Conservation (phyloP, 2,329 filamentous ascomycete species). For the Madurella mycetomatis region DNA sequence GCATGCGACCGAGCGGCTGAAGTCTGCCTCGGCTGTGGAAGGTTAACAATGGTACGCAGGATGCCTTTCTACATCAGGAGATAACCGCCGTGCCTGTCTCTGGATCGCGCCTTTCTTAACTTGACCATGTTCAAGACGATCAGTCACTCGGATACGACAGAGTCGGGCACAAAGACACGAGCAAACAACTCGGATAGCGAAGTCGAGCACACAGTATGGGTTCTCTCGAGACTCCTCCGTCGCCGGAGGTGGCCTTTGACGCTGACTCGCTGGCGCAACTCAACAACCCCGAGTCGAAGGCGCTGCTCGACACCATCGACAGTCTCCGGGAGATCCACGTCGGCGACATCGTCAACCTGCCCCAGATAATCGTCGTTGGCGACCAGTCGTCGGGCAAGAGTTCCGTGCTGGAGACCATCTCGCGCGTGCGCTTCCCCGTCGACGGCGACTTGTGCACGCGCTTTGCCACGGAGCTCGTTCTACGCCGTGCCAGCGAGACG, state of each 20-base stretch:
- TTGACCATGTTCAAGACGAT: too few species aligned
- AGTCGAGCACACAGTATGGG: too few species aligned
- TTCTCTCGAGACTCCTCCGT: not conserved
- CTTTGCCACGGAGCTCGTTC: constrained; percentile 23
- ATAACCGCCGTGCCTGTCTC: too few species aligned
- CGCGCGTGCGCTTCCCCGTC: constrained; percentile 20
- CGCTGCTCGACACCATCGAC: constrained; percentile 21
- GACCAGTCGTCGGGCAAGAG: constrained; percentile 23
- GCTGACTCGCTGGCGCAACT: constrained; percentile 3
- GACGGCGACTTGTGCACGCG: constrained; percentile 20
- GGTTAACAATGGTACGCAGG: too few species aligned
- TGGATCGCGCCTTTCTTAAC: too few species aligned
- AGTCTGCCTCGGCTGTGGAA: too few species aligned
- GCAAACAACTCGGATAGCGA: too few species aligned
- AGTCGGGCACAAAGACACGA: too few species aligned
- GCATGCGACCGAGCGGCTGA: too few species aligned
- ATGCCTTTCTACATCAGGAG: too few species aligned
- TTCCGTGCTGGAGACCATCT: constrained; percentile 23
- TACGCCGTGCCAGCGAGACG: constrained; percentile 9
- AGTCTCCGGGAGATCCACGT: constrained; percentile 11
- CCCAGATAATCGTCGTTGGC: constrained; percentile 23
- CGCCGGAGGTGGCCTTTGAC: not conserved
- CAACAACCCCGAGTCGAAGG: not conserved
- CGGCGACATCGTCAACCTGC: constrained; percentile 13
- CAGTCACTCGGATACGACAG: too few species aligned